phyloP scores from a whole-genome alignment of 345 rosid genomes.

The Citrus cavaleriei region DNA sequence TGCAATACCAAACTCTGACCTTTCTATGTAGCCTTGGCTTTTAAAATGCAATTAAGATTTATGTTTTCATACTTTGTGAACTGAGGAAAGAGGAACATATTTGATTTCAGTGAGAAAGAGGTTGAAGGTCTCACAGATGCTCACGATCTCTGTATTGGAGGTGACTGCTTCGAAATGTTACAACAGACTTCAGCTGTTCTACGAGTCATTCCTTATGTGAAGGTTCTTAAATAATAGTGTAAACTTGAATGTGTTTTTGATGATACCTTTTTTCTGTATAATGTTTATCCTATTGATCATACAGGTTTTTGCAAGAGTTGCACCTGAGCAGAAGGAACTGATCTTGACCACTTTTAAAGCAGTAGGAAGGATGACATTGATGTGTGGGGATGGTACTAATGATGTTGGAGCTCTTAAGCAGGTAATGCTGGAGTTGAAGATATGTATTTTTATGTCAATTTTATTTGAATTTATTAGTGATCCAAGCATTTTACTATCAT shows the following conservation, averaged over 20 bases:
- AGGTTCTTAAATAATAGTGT: conserved; percentile 41
- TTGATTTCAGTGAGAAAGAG: conserved; percentile 66
- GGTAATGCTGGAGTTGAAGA: conserved; percentile 38
- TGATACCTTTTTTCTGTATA: conserved; percentile 8
- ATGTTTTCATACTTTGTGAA: neutral
- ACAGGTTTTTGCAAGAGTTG: conserved; percentile 99
- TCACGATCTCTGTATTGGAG: conserved; percentile 94
- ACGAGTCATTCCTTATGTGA: conserved; percentile 82
- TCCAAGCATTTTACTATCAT: neutral
- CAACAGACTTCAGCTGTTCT: conserved; percentile 75
- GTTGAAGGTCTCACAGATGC: conserved; percentile 70
- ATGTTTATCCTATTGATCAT: conserved; percentile 1
- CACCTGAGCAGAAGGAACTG: conserved; percentile 97
- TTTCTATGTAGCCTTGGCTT: neutral
- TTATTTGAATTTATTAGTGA: neutral
- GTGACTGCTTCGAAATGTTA: conserved; percentile 95
- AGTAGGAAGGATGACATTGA: conserved; percentile 85
- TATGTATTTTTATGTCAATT: neutral
- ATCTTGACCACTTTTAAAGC: conserved; percentile 88
- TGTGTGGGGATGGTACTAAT: conserved; percentile 99
- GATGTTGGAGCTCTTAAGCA: conserved; percentile 99
- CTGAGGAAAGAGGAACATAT: conserved; percentile 17
- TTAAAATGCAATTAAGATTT: neutral
- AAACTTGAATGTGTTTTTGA: conserved; percentile 3
- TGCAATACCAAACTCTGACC: neutral